Base-by-base conservation (phyloP, 148 eudicot species). In the Heliamphora exappendiculata region DNA sequence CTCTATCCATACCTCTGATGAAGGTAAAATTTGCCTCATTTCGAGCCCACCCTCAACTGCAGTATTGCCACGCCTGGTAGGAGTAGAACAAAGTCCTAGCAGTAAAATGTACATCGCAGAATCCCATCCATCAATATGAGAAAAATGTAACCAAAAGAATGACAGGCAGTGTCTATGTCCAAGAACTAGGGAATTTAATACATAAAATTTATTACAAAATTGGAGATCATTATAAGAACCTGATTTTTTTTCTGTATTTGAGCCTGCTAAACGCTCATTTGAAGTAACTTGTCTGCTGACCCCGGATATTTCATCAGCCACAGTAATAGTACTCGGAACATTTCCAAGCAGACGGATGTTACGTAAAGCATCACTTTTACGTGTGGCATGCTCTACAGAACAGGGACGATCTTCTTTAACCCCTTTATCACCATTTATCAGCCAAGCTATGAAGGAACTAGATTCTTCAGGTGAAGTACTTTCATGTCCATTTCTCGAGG, bases 401-500 rank as follows among this genome's bases (percentile, higher is more conserved):
- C 68, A 82, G 81, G 72, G 78, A 62, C 78, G 84, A 84, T 84
- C 80, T 63, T 79, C 85, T 82, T 78, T 84, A 63, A 80, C 81
- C 50, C 81, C 84, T 36, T 76, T 84, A 75, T 81, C 79, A 68
- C 67, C 85, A 78, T 58, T 57, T 51, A 65, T 34, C 44, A 80
- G 44, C 74, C 47, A 62, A 28, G 54, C 55, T 75, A 66, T 36
- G 33, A 67, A 66, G 41, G 89, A 78, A 57, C 82, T 77, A 22
- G 85, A 77, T 71, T 81, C 83, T 70, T 87, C 87, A 51, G 78
- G 77, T n/a, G 64, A 77, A 64, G 47, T 77, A 70, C 68, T 54
- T 44, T 84, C 87, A 75, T 86, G 80, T 50, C 81, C 84, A 70
- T 78, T 78, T 83, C 80, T 78, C 13, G 81, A 75, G 55, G 75